Evolutionary conservation across 345 rosid species (phyloP).

Genomic region (Mallotus nudiflorus): DNA sequence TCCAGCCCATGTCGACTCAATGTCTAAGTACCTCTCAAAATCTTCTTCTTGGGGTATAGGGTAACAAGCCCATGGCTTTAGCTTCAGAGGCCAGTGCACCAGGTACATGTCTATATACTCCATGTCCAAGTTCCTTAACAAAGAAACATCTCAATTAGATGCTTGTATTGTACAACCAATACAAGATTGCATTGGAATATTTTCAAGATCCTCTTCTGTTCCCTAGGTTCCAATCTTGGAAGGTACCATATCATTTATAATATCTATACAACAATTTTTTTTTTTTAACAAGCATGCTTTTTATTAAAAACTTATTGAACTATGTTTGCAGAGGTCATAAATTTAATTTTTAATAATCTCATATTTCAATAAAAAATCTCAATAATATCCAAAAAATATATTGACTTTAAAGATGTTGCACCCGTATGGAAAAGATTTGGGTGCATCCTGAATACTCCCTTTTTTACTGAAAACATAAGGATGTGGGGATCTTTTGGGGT

Average conservation of each 20-base stretch:
- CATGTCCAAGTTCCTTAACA: slow-evolving; percentile 57
- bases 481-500: background rate
- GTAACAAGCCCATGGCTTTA: slow-evolving; percentile 57
- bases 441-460: background rate
- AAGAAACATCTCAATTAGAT: background rate
- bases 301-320: no score
- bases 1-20: slow-evolving; percentile 73
- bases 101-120: slow-evolving; percentile 79
- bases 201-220: background rate
- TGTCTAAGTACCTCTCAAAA: slow-evolving; percentile 52
- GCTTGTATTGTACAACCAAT: background rate
- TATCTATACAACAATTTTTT: no score
- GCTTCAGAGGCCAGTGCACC: slow-evolving; percentile 94
- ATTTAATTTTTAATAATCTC: no score
- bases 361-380: no score
- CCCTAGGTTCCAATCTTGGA: no score
- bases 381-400: no score
- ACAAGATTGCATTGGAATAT: background rate
- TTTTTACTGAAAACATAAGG: background rate
- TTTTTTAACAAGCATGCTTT: no score
- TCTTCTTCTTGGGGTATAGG: slow-evolving; percentile 71
- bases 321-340: no score
- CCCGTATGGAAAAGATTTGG: background rate
- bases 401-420: background rate
- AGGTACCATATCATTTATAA: no score